Evolutionary conservation across 1,284 basidiomycete species (phyloP), one percentile per base, ranked within the genome.

Genomic region (Trichosporon faecale): DNA sequence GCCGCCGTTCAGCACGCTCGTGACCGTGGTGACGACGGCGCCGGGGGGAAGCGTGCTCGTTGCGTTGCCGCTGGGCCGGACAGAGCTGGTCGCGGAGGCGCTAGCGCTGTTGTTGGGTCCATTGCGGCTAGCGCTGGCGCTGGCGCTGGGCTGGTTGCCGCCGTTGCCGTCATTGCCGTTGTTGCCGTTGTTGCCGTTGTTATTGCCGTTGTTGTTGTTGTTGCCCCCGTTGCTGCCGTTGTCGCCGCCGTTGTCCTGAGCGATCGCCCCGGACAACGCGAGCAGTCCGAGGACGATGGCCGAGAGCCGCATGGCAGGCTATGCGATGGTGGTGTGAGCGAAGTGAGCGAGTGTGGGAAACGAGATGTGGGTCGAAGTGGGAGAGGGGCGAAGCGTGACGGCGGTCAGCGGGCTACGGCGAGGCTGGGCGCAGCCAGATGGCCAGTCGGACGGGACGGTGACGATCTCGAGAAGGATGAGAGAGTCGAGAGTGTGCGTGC

Each of bases 21-120:
- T 80, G 67, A 82, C 73, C 11, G 80, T 82, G 7, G 80, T 72
- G 8, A 71, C 33, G 2, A 72, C 60, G 11, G 52, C 65, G 52
- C 46, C 57, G 35, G 21, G 33, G n/a, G 27, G 25, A 46, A 52
- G 21, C 35, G 57, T 61, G 29, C 27, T 27, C 0, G 65, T 37
- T 18, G 65, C 33, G 40, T 61, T 46, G 49, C 63, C 57, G 57
- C 57, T 61, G 21, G 27, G 57, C 27, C 29, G 27, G 27, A 33
- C 25, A 23, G 66, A 35, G 23, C 46, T 64, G 64, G 65, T 68
- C 16, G 68, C 35, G 9, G 55, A 63, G 11, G 67, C 66, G 23
- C 52, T 46, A 9, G 12, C 60, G 31, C 57, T n/a, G 35, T 31
- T 31, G 65, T 65, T 65, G 2, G 27, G 57, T n/a, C 68, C 64